These are phyloP conservation scores for Houttuynia cordata DNA, from an alignment of 164 flowering plant species.

Conservation along the genomic window DNA sequence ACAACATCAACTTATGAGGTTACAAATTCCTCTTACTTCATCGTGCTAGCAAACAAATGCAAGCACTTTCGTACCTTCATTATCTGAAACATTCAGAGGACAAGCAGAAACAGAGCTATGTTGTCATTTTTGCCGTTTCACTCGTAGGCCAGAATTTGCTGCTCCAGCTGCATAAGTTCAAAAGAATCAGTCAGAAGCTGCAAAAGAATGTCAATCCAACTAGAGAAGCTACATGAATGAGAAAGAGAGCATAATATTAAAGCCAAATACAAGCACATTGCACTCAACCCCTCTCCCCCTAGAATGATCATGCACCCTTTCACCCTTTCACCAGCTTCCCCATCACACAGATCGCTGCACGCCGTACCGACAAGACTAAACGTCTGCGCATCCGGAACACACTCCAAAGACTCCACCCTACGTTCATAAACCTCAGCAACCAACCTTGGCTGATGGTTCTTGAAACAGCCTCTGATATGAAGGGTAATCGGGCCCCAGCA, in stretches of 20 bases:
- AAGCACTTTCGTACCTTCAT: no score
- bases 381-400: constrained; percentile 8
- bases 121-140: constrained; percentile 3
- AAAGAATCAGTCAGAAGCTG: no score
- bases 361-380: constrained; percentile 8
- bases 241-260: not conserved
- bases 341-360: constrained; percentile 7
- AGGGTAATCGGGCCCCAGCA: no score
- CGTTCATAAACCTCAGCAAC: constrained; percentile 5
- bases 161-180: constrained; percentile 9
- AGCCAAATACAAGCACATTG: constrained; percentile 8
- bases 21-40: no score
- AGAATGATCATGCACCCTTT: not conserved
- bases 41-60: no score
- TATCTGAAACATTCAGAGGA: not conserved
- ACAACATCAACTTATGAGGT: no score
- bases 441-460: not conserved
- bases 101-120: no score
- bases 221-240: no score
- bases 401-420: constrained; percentile 1
- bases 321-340: constrained; percentile 4
- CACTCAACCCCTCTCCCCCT: not conserved
- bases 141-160: constrained; percentile 7
- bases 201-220: no score
- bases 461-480: constrained; percentile 7